Conservation (phyloP, 1,284 basidiomycete genomes). For the Apiotrichum montevideense region DNA sequence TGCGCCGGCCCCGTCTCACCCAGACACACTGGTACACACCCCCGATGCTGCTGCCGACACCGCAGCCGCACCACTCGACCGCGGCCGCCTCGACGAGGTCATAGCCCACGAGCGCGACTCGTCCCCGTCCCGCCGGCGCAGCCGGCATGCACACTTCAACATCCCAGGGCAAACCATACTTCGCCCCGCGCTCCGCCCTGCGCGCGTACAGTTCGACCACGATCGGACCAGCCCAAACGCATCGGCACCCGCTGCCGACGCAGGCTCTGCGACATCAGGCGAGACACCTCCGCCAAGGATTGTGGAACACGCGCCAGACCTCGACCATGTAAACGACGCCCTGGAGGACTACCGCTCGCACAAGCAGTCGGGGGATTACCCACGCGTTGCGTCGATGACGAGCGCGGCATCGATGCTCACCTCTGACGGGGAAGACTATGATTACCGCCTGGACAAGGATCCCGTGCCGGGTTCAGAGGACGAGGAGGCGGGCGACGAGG, state of each 20-base stretch:
- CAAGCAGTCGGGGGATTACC: background rate
- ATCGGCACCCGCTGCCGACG: conserved; percentile 17
- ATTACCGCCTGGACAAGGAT: conserved; percentile 43
- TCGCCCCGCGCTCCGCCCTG: conserved; percentile 3
- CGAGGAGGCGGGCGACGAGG: conserved; percentile 2
- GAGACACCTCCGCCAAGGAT: background rate
- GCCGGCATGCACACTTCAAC: conserved; percentile 1
- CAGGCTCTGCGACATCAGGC: no score
- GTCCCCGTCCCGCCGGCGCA: background rate
- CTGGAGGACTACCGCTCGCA: conserved; percentile 29
- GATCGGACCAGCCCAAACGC: conserved; percentile 32
- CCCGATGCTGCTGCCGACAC: no score
- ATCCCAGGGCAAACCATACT: background rate
- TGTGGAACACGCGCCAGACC: conserved; percentile 24
- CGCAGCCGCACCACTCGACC: no score
- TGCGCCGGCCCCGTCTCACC: no score
- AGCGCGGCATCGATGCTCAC: background rate
- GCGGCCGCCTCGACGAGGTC: no score
- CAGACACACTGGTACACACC: no score
- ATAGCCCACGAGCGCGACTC: background rate
- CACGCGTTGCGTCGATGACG: background rate
- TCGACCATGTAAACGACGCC: conserved; percentile 33
- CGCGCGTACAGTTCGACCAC: conserved; percentile 41
- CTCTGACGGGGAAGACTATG: conserved; percentile 39
- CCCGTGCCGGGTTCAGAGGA: conserved; percentile 9